Conservation (phyloP, 1,284 basidiomycete species). For the Neolentinus lepideus region DNA sequence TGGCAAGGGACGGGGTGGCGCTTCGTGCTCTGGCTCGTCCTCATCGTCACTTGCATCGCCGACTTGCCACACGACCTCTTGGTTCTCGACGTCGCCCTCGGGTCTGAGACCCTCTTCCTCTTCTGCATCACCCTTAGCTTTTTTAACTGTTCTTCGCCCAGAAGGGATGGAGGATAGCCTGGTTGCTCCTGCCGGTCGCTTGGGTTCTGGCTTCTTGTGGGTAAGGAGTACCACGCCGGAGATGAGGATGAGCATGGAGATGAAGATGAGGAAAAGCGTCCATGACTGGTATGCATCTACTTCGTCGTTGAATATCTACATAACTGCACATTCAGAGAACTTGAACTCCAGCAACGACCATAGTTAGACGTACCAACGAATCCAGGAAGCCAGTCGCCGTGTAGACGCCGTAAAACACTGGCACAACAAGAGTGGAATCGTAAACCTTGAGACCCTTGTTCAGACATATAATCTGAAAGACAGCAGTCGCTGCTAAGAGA, state of each 20-base stretch:
- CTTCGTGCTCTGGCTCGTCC: slow-evolving; percentile 17
- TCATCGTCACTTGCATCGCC: slow-evolving; percentile 62
- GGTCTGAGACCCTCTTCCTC: slow-evolving; percentile 28
- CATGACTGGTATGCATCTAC: slow-evolving; percentile 78
- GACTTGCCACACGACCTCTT: slow-evolving; percentile 53
- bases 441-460: slow-evolving; percentile 81
- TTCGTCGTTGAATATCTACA: slow-evolving; percentile 70
- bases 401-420: slow-evolving; percentile 67
- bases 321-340: slow-evolving; percentile 4
- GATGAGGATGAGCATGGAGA: slow-evolving; percentile 80
- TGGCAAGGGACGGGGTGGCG: slow-evolving; percentile 10
- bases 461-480: slow-evolving; percentile 86
- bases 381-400: slow-evolving; percentile 65
- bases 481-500: slow-evolving; percentile 71
- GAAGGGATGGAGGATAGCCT: slow-evolving; percentile 10
- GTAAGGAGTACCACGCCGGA: slow-evolving; percentile 82
- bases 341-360: slow-evolving; percentile 23
- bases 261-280: slow-evolving; percentile 81
- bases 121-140: slow-evolving; percentile 19
- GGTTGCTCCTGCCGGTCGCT: slow-evolving; percentile 8
- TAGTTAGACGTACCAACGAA: slow-evolving; percentile 47
- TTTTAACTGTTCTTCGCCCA: slow-evolving; percentile 6
- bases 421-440: slow-evolving; percentile 71
- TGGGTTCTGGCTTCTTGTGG: slow-evolving; percentile 71
- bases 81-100: slow-evolving; percentile 32